Percentiles rank a stretch among this genome's conserved stretches.
phyloP scores from a whole-genome alignment of 2,329 filamentous ascomycete genomes.

The Emergomyces pasteurianus region DNA sequence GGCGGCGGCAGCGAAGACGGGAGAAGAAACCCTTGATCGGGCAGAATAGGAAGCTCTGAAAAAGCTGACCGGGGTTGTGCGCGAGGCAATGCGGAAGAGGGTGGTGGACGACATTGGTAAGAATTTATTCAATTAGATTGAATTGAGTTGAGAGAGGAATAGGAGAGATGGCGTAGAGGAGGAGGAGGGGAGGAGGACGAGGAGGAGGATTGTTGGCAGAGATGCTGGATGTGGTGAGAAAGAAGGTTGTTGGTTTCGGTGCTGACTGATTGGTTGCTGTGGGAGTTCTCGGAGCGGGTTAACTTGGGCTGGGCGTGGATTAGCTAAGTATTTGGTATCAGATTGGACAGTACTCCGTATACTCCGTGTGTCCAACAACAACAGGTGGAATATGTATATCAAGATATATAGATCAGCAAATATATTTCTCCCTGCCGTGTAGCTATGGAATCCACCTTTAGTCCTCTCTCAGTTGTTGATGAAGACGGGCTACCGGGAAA shows the following conservation, averaged over 20 bases:
- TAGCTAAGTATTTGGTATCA: too few relatives aligned
- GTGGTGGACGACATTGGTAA: constrained; percentile 52
- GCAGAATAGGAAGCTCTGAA: constrained; percentile 52
- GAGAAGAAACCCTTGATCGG: constrained; percentile 40
- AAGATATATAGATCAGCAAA: too few relatives aligned
- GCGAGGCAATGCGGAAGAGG: constrained; percentile 59
- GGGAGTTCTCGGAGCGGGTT: constrained; percentile 8
- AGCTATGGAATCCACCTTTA: too few relatives aligned
- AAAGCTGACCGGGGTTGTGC: constrained; percentile 48
- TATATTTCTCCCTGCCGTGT: too few relatives aligned
- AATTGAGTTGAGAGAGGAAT: background rate
- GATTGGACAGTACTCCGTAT: too few relatives aligned
- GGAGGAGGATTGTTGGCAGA: too few relatives aligned
- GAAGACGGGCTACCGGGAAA: too few relatives aligned
- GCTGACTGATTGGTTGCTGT: background rate
- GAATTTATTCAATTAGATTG: constrained; percentile 3
- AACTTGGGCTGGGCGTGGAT: constrained; percentile 5
- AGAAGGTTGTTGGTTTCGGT: background rate
- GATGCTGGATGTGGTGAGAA: background rate
- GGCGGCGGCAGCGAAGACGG: constrained; percentile 41
- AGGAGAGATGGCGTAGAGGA: background rate
- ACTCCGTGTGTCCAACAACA: too few relatives aligned
- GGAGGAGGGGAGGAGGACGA: too few relatives aligned
- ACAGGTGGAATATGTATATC: too few relatives aligned
- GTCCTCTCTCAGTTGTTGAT: too few relatives aligned